Conservation (phyloP, 805 yeast genomes). For the Barnettozyma pratensis region DNA sequence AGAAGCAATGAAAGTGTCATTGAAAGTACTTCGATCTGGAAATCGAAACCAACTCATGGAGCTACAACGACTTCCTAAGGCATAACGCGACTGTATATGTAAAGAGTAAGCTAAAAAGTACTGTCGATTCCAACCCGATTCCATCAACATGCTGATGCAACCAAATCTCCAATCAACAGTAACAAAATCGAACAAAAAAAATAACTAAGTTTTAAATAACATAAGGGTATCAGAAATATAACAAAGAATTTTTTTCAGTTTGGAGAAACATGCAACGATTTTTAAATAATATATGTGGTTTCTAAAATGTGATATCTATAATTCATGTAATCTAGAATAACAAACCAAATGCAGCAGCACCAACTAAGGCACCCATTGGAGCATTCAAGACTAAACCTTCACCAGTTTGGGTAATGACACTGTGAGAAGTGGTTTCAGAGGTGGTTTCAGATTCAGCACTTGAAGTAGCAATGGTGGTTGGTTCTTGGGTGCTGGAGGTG, state of each 20-base stretch:
- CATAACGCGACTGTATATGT: too few relatives aligned
- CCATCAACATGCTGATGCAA: too few relatives aligned
- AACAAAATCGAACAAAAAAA: neutral
- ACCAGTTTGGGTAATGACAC: conserved; percentile 16
- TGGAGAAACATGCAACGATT: neutral
- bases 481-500: conserved; percentile 5
- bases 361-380: conserved; percentile 35
- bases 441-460: conserved; percentile 16
- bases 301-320: neutral
- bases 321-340: conserved; percentile 11
- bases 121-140: too few relatives aligned
- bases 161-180: too few relatives aligned
- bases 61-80: too few relatives aligned
- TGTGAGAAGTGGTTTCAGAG: conserved; percentile 16
- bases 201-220: neutral
- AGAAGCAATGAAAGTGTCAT: too few relatives aligned
- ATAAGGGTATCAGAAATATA: neutral
- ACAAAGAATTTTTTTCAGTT: neutral
- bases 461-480: conserved; percentile 9
- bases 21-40: too few relatives aligned
- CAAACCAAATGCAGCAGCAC: conserved; percentile 28
- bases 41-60: too few relatives aligned
- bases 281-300: neutral
- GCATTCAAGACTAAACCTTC: conserved; percentile 32
- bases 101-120: too few relatives aligned